A percentile compares a stretch with the other conserved stretches of the same genome.
phyloP scores from a whole-genome alignment of 305 asterid species.

The Fraxinus baroniana region DNA sequence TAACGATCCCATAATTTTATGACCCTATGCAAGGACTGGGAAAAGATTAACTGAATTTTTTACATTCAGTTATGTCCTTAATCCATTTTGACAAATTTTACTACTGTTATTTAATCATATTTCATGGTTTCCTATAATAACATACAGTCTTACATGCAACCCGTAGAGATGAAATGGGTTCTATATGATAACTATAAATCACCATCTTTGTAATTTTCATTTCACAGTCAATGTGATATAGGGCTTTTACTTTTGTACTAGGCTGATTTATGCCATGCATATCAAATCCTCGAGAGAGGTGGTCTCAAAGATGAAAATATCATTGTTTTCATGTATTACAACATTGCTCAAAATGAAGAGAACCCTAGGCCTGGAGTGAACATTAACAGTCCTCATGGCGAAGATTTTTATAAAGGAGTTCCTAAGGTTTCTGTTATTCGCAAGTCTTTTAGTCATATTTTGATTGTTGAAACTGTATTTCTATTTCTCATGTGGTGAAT shows the following conservation, averaged over 20 bases:
- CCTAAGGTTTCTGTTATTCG: slow-evolving; percentile 67
- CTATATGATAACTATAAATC: not conserved
- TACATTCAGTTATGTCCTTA: not conserved
- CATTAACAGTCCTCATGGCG: slow-evolving; percentile 80
- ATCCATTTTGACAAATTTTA: not conserved
- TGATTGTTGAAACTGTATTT: slow-evolving; percentile 18
- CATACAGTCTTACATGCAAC: not conserved
- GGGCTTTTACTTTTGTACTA: slow-evolving; percentile 23
- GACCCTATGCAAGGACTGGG: not conserved
- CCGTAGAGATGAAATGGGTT: not conserved
- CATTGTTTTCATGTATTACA: slow-evolving; percentile 49
- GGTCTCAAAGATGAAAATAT: slow-evolving; percentile 94
- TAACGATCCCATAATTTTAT: not conserved
- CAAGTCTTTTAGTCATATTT: not conserved
- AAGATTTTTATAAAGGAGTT: slow-evolving; percentile 80
- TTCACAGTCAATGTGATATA: slow-evolving; percentile 14
- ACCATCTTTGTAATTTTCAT: not conserved
- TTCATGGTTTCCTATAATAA: not conserved
- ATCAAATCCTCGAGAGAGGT: slow-evolving; percentile 73
- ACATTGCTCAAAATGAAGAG: slow-evolving; percentile 68
- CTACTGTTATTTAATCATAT: not conserved
- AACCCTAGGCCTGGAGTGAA: slow-evolving; percentile 86
- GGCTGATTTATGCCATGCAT: slow-evolving; percentile 98
- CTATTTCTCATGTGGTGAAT: slow-evolving; percentile 21
- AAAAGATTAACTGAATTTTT: not conserved